Evolutionary conservation across 768 basidiomycete species (phyloP).

Genomic region (Mycena pura): DNA sequence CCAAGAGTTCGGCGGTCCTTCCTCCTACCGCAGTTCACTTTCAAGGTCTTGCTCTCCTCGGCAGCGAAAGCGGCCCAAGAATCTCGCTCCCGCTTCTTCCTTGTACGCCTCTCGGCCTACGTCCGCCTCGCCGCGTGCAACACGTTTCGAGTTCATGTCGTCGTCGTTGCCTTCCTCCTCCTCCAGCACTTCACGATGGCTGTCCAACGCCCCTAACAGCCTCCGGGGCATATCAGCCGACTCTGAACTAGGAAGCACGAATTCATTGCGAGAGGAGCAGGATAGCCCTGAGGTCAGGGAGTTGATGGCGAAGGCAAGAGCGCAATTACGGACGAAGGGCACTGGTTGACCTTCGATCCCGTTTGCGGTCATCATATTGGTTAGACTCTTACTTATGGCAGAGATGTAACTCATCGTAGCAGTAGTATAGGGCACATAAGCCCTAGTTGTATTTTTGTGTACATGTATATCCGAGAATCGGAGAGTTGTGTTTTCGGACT

Average conservation of each 20-base stretch:
- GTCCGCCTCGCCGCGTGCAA: slow-evolving; percentile 42
- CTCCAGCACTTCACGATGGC: slow-evolving; percentile 18
- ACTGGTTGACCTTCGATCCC: slow-evolving; percentile 10
- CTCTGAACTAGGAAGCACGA: slow-evolving; percentile 33
- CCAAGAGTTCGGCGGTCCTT: slow-evolving; percentile 19
- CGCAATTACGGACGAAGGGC: slow-evolving; percentile 35
- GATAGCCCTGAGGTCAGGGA: slow-evolving; percentile 72
- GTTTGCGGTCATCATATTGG: too few relatives aligned
- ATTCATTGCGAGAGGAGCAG: slow-evolving; percentile 51
- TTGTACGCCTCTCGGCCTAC: slow-evolving; percentile 34
- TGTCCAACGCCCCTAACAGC: slow-evolving; percentile 17
- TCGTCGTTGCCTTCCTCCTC: slow-evolving; percentile 31
- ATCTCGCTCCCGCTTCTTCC: slow-evolving; percentile 25
- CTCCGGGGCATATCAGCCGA: slow-evolving; percentile 44
- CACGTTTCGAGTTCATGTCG: slow-evolving; percentile 38
- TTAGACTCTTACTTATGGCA: slow-evolving; percentile 4
- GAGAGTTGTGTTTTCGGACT: too few relatives aligned
- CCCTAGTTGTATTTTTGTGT: slow-evolving; percentile 20
- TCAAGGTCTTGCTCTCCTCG: slow-evolving; percentile 35
- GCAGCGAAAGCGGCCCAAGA: slow-evolving; percentile 23
- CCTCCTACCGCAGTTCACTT: slow-evolving; percentile 18
- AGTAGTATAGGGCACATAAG: slow-evolving; percentile 15
- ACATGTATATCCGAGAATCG: too few relatives aligned
- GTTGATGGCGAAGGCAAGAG: slow-evolving; percentile 74
- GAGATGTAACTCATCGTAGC: neutral